Conservation (phyloP, 2,329 filamentous ascomycete genomes). For the Fusarium austroafricanum region DNA sequence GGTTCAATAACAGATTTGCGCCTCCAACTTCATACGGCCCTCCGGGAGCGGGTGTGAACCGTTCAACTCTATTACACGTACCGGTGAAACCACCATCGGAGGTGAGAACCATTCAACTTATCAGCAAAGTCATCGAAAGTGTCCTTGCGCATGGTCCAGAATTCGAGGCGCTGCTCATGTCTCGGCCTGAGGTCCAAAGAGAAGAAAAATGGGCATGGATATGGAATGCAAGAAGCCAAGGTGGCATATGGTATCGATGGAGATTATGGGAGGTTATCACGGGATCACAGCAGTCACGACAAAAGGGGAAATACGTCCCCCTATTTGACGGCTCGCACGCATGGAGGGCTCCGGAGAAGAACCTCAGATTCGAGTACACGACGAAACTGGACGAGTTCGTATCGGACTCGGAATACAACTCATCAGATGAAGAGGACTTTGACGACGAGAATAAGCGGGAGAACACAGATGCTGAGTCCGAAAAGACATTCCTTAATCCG, state of each 20-base stretch:
- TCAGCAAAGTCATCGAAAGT: slow-evolving; percentile 87
- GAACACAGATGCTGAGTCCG: slow-evolving; percentile 57
- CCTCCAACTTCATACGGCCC: slow-evolving; percentile 77
- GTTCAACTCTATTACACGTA: slow-evolving; percentile 69
- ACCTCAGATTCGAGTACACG: slow-evolving; percentile 83
- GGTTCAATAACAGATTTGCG: slow-evolving; percentile 73
- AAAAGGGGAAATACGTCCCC: slow-evolving; percentile 66
- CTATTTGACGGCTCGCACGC: slow-evolving; percentile 81
- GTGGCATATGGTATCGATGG: slow-evolving; percentile 93
- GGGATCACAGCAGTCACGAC: slow-evolving; percentile 61
- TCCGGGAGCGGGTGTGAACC: slow-evolving; percentile 55
- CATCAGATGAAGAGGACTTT: slow-evolving; percentile 82
- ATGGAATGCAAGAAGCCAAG: slow-evolving; percentile 84
- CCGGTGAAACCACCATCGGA: slow-evolving; percentile 81
- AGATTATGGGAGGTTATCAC: slow-evolving; percentile 89
- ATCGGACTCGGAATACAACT: slow-evolving; percentile 86
- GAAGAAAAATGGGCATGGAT: slow-evolving; percentile 96
- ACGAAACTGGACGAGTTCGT: slow-evolving; percentile 82
- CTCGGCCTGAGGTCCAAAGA: slow-evolving; percentile 80
- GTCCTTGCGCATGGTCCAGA: slow-evolving; percentile 84
- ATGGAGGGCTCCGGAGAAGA: slow-evolving; percentile 81
- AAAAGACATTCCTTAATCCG: slow-evolving; percentile 79
- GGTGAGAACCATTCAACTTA: slow-evolving; percentile 81
- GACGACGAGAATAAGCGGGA: slow-evolving; percentile 69
- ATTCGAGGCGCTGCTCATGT: slow-evolving; percentile 94